Conservation (phyloP, 345 rosid genomes). For the Salix viminalis region DNA sequence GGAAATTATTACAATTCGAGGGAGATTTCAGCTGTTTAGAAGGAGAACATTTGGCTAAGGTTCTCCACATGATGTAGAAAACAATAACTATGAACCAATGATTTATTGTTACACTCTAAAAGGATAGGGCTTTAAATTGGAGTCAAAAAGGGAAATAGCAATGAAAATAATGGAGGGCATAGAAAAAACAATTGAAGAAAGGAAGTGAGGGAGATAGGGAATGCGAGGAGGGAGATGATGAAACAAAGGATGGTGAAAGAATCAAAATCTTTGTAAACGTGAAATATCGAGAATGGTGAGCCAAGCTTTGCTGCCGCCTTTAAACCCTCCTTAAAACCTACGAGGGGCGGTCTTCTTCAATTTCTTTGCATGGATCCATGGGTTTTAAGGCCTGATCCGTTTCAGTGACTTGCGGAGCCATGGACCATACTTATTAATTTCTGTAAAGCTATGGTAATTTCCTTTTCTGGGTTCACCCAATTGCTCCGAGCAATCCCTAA, state of each 20-base stretch:
- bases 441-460: too few species aligned
- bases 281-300: neutral
- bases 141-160: neutral
- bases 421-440: neutral
- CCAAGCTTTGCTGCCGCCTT: conserved; percentile 11
- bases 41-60: conserved; percentile 46
- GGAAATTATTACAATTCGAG: conserved; percentile 2
- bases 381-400: neutral
- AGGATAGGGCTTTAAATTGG: neutral
- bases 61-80: conserved; percentile 61
- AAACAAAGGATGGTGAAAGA: neutral
- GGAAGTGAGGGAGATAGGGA: neutral
- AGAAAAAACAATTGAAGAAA: neutral
- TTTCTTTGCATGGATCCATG: neutral
- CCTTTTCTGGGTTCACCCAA: too few species aligned
- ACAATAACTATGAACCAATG: neutral
- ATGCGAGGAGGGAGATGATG: neutral
- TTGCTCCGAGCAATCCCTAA: too few species aligned
- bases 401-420: neutral
- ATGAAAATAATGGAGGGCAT: neutral
- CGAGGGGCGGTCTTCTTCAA: neutral
- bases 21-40: conserved; percentile 35
- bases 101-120: neutral
- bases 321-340: conserved; percentile 24
- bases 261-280: neutral